Percentiles rank a stretch among this genome's conserved stretches.
phyloP scores from a whole-genome alignment of 1,284 basidiomycete species.

The Gastroboletus turbinatus region DNA sequence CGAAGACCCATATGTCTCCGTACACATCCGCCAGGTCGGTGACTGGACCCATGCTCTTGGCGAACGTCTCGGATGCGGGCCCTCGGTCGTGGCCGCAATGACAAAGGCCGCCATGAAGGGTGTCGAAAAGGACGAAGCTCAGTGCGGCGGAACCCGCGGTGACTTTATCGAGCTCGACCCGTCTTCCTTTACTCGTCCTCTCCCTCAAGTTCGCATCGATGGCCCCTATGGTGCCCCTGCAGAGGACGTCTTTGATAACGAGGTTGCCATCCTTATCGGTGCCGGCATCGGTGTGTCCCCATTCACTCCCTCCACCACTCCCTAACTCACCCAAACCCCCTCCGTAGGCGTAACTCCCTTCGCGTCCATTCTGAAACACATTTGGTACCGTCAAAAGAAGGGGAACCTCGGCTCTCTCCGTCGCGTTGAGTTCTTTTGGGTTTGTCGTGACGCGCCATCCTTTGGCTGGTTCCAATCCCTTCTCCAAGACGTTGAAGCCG shows the following conservation, averaged over 20 bases:
- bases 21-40: conserved; percentile 89
- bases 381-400: conserved; percentile 86
- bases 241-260: conserved; percentile 84
- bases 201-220: conserved; percentile 80
- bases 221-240: conserved; percentile 88
- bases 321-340: not conserved
- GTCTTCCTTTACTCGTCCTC: conserved; percentile 40
- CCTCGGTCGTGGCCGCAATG: conserved; percentile 70
- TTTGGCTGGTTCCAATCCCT: conserved; percentile 92
- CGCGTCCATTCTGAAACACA: conserved; percentile 88
- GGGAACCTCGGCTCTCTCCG: conserved; percentile 74
- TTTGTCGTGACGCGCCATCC: conserved; percentile 84
- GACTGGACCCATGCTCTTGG: conserved; percentile 84
- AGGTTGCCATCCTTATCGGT: conserved; percentile 84
- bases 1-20: conserved; percentile 84
- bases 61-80: conserved; percentile 78
- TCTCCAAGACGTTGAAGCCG: conserved; percentile 80
- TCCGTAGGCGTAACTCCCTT: conserved; percentile 79
- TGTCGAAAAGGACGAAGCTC: conserved; percentile 57
- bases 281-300: conserved; percentile 79
- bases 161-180: conserved; percentile 79
- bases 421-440: conserved; percentile 90
- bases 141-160: conserved; percentile 53
- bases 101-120: conserved; percentile 75
- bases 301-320: not conserved